Base-by-base conservation (phyloP, 75 land plant species). In the Adiantum capillusveneris region DNA sequence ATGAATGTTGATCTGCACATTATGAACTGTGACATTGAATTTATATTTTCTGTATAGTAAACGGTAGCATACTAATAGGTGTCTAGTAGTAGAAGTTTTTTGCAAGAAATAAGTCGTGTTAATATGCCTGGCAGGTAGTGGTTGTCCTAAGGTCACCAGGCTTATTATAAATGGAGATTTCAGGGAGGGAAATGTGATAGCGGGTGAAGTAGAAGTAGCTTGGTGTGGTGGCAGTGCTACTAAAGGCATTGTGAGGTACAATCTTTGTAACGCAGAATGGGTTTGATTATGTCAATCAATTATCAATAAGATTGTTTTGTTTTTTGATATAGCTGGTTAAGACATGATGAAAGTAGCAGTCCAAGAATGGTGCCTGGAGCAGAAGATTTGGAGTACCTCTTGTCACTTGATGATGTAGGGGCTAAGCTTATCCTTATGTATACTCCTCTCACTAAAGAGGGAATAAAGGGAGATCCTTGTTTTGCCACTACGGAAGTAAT, bases 361-460 rank as follows among this genome's bases (percentile, higher is more conserved):
- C 72, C 65, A 29, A 65, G 53, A 6, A 65, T 57, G 19, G 62
- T 69, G 26, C 31, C 55, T 55, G 72, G 72, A 53, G 72, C 72
- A 29, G 72, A 69, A 28, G 72, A 69, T 13, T 31, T 44, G 9
- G 72, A 62, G 50, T 69, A 69, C 37, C 26, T 44, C 20, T 48
- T 62, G 34, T 25, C 54, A 16, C 58, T 69, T 1, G 72, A 69
- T 11, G 72, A 69, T 69, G 72, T 69, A 12, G 65, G 59, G 0
- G 34, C 34, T 42, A 60, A 62, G 14, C 65, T 69, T 11, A 46
- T 69, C 29, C 56, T 69, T 48, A 62, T 69, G 65, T 69, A 64
- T 52, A 69, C 72, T 18, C 72, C 72, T 37, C 66, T 69, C n/a
- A 62, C 72, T 61, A 65, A 69, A 36, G 66, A 69, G 53, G 72